These are phyloP conservation scores for Trichophyton simii DNA, from an alignment of 2,329 filamentous ascomycete species.

Conservation along the genomic window DNA sequence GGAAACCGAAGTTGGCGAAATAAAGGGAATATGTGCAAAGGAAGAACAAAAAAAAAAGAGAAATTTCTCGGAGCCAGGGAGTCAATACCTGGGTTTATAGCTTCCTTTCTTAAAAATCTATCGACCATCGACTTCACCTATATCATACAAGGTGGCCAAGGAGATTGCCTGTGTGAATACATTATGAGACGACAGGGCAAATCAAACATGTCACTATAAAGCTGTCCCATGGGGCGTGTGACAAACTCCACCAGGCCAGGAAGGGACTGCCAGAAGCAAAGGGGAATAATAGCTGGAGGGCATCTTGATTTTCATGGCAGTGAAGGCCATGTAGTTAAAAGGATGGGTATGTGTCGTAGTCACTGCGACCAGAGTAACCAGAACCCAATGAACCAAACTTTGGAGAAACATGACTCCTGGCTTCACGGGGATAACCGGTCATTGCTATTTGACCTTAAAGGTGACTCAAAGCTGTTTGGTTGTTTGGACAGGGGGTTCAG, in stretches of 20 bases:
- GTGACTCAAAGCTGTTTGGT: not conserved
- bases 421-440: not conserved
- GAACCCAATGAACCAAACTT: not conserved
- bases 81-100: slow-evolving; percentile 1
- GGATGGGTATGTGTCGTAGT: not conserved
- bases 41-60: not conserved
- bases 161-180: slow-evolving; percentile 3
- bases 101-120: not conserved
- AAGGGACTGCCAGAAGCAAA: not conserved
- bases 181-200: not conserved
- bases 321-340: not conserved
- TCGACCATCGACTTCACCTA: not conserved
- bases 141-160: not conserved
- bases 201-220: slow-evolving; percentile 4
- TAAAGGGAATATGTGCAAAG: not conserved
- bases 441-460: not conserved
- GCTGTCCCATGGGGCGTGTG: not conserved
- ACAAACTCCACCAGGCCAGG: not conserved
- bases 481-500: not conserved
- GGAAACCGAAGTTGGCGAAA: not conserved
- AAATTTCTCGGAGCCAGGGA: not conserved
- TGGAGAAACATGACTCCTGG: not conserved
- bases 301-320: not conserved
- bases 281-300: not conserved
- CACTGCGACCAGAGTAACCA: not conserved